These are phyloP conservation scores for Brasilioporus rufonigricans DNA, from an alignment of 768 basidiomycete genomes.

Conservation along the genomic window DNA sequence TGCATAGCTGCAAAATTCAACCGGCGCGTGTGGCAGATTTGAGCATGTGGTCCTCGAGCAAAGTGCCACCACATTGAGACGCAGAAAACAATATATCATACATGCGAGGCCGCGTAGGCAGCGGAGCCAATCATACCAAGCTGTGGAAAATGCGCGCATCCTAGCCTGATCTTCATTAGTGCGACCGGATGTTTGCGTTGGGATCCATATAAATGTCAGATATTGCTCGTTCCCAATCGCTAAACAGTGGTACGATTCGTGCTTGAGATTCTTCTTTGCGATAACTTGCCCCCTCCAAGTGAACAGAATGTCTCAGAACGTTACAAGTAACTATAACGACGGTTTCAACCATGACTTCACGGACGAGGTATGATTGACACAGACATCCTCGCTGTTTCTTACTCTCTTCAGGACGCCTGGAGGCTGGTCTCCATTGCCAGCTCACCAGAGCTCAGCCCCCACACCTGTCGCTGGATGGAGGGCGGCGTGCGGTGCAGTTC, in stretches of 20 bases:
- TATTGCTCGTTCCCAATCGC: neutral
- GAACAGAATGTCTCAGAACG: slow-evolving; percentile 19
- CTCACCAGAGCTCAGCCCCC: slow-evolving; percentile 26
- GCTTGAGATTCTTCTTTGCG: neutral
- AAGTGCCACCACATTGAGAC: slow-evolving; percentile 9
- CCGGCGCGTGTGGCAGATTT: slow-evolving; percentile 10
- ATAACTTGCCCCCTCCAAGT: neutral
- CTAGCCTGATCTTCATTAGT: neutral
- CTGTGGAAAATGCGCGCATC: slow-evolving; percentile 16
- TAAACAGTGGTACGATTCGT: slow-evolving; percentile 1
- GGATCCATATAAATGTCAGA: slow-evolving; percentile 20
- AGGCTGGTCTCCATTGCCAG: slow-evolving; percentile 27
- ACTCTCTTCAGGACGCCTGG: slow-evolving; percentile 21
- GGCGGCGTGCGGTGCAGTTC: slow-evolving; percentile 9
- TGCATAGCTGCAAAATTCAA: neutral
- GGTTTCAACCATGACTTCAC: slow-evolving; percentile 32
- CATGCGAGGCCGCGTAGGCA: slow-evolving; percentile 10
- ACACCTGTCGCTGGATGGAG: slow-evolving; percentile 25
- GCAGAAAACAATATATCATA: slow-evolving; percentile 12
- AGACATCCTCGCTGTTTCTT: neutral
- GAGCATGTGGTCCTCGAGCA: neutral
- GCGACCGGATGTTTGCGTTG: neutral
- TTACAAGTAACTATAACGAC: slow-evolving; percentile 11
- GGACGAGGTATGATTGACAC: slow-evolving; percentile 22
- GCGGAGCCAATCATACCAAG: slow-evolving; percentile 25